Percentiles rank a stretch among this genome's conserved stretches.
phyloP scores from a whole-genome alignment of 192 early-diverging fungal genomes.

The Rhizophlyctis rosea region DNA sequence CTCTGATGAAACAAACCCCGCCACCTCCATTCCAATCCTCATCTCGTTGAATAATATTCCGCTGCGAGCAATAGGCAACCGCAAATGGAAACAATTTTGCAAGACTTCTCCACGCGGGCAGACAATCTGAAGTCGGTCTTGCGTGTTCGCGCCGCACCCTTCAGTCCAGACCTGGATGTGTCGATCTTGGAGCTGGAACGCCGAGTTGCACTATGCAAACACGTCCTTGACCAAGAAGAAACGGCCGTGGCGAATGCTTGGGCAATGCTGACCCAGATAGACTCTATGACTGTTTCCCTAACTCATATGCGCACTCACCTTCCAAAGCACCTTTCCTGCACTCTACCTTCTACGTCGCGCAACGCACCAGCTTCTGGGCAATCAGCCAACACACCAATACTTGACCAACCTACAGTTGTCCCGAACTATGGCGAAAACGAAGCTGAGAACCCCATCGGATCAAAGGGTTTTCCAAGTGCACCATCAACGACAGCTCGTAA shows the following conservation, averaged over 20 bases:
- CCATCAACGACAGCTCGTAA: neutral
- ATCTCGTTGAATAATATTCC: too few species aligned
- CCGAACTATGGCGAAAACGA: neutral
- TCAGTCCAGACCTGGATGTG: neutral
- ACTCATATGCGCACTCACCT: slow-evolving; percentile 21
- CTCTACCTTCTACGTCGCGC: neutral
- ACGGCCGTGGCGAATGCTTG: neutral
- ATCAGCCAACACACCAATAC: neutral
- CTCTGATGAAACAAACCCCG: too few species aligned
- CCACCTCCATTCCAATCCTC: too few species aligned
- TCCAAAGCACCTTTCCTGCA: slow-evolving; percentile 8
- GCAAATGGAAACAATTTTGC: neutral
- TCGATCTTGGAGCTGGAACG: neutral
- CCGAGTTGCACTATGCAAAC: neutral
- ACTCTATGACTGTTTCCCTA: neutral
- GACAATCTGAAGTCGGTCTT: neutral
- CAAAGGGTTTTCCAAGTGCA: neutral
- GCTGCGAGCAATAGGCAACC: too few species aligned
- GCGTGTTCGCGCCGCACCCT: neutral
- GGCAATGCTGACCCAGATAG: neutral
- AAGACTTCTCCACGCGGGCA: neutral
- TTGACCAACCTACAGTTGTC: neutral
- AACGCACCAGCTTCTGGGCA: neutral
- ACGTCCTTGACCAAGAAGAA: neutral
- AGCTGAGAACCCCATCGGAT: neutral